phyloP scores from a whole-genome alignment of 495 filamentous ascomycete species.

The Talaromyces proteolyticus region DNA sequence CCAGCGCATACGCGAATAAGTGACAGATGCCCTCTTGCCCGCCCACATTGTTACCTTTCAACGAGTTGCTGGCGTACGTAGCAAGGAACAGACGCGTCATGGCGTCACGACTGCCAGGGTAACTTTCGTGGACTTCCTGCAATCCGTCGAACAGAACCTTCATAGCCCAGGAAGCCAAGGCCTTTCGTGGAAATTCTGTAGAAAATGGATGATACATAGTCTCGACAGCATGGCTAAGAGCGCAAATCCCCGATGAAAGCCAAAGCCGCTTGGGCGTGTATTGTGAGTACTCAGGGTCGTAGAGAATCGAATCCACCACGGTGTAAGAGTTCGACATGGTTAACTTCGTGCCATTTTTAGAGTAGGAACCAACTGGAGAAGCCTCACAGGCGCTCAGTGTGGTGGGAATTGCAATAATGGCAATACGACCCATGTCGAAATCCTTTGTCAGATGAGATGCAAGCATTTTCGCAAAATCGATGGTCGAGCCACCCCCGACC shows the following conservation, averaged over 20 bases:
- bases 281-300: constrained; percentile 34
- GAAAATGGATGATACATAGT: constrained; percentile 40
- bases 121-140: constrained; percentile 24
- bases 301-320: constrained; percentile 32
- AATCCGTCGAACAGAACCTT: constrained; percentile 32
- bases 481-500: constrained; percentile 43
- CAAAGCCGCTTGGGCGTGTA: constrained; percentile 36
- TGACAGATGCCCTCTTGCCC: constrained; percentile 39
- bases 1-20: constrained; percentile 40
- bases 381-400: constrained; percentile 43
- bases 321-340: constrained; percentile 26
- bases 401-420: constrained; percentile 43
- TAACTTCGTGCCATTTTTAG: constrained; percentile 33
- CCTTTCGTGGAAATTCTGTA: constrained; percentile 35
- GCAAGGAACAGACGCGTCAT: constrained; percentile 41
- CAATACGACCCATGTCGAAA: background rate
- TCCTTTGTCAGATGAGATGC: constrained; percentile 25
- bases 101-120: constrained; percentile 31
- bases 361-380: constrained; percentile 36
- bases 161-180: constrained; percentile 28
- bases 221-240: constrained; percentile 46
- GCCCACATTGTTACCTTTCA: constrained; percentile 33
- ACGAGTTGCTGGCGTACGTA: constrained; percentile 32
- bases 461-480: constrained; percentile 42
- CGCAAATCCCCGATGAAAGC: constrained; percentile 36